Base-by-base conservation (phyloP, 2,329 filamentous ascomycete genomes). In the Rhytidhysteron rufulum region DNA sequence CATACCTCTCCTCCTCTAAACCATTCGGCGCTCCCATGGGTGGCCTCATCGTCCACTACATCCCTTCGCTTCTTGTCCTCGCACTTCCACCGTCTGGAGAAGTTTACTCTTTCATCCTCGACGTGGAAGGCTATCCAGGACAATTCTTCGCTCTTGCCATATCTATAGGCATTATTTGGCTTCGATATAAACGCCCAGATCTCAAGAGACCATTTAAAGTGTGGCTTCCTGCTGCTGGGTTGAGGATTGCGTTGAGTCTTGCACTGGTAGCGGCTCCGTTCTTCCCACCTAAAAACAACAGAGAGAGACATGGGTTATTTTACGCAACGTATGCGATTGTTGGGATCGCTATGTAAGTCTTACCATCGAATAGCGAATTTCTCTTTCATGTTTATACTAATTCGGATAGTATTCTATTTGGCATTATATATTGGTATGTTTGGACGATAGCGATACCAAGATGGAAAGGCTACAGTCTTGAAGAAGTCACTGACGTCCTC, bases 81-180 rank as follows among this genome's bases (percentile, higher is more conserved):
- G 62, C 72, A 0, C 67, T 85, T 0, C 82, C 83, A 0, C 82
- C 83, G 0, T 79, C 82, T 0, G 70, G 72, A 3, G 77, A 83
- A 34, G 79, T 84, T 0, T 88, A 87, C 61, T 82, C 79, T 8
- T 86, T 88, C 51, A 86, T 88, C 20, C 66, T 86, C 0, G 82
- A 88, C 34, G 79, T 87, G 0, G 83, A 87, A 52, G 82, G 79
- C 0, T 87, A 86, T 48, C 77, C 82, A 0, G 79, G 71, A 0
- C 79, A 85, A 42, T 67, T 86, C 11, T 74, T 82, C 40, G 72
- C 72, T 0, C 57, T 86, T 1, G 77, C 79, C 0, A 66, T 79
- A 0, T 76, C 76, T 0, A 48, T 73, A 6, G 83, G 83, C 0
- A 65, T 86, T 0, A 50, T 86, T 0, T 74, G 78, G 61, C 67